A percentile compares a stretch with the other conserved stretches of the same genome.
These are phyloP conservation scores for Microcyclosporella mali DNA, from an alignment of 2,329 filamentous ascomycete species.

Conservation along the genomic window DNA sequence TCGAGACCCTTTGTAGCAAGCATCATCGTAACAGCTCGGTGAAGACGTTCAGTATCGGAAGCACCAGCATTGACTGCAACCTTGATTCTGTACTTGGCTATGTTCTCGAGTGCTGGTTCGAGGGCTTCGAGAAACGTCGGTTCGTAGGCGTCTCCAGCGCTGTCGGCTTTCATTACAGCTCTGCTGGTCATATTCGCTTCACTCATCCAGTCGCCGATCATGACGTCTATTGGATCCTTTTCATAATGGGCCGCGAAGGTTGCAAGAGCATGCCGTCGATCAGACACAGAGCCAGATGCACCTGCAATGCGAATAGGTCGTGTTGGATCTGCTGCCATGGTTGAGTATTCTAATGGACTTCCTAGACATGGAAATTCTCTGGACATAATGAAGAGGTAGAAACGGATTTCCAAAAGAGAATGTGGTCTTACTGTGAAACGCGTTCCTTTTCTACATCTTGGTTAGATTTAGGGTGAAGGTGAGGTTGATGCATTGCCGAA, in stretches of 20 bases:
- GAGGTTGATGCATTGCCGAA: no score
- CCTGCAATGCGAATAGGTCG: slow-evolving; percentile 28
- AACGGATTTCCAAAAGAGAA: no score
- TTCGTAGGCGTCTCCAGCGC: slow-evolving; percentile 42
- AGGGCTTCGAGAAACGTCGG: slow-evolving; percentile 48
- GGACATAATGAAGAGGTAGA: background rate
- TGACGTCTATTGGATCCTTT: slow-evolving; percentile 44
- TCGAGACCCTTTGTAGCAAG: slow-evolving; percentile 30
- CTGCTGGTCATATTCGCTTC: slow-evolving; percentile 27
- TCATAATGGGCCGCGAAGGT: slow-evolving; percentile 26
- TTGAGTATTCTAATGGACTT: slow-evolving; percentile 14
- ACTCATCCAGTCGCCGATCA: slow-evolving; percentile 49
- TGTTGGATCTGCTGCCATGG: slow-evolving; percentile 18
- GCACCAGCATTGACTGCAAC: slow-evolving; percentile 54
- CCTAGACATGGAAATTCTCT: slow-evolving; percentile 11
- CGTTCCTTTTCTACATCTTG: no score
- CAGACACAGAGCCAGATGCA: slow-evolving; percentile 36
- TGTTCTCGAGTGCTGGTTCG: slow-evolving; percentile 39
- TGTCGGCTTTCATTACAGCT: slow-evolving; percentile 17
- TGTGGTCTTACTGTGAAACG: no score
- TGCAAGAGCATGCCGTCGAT: slow-evolving; percentile 34
- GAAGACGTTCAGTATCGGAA: slow-evolving; percentile 49
- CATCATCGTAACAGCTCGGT: slow-evolving; percentile 40
- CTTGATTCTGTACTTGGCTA: slow-evolving; percentile 47
- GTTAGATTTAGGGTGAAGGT: no score